Evolutionary conservation across 352 stramenopile genomes (phyloP).

Genomic region (Phytophthora palmivora): DNA sequence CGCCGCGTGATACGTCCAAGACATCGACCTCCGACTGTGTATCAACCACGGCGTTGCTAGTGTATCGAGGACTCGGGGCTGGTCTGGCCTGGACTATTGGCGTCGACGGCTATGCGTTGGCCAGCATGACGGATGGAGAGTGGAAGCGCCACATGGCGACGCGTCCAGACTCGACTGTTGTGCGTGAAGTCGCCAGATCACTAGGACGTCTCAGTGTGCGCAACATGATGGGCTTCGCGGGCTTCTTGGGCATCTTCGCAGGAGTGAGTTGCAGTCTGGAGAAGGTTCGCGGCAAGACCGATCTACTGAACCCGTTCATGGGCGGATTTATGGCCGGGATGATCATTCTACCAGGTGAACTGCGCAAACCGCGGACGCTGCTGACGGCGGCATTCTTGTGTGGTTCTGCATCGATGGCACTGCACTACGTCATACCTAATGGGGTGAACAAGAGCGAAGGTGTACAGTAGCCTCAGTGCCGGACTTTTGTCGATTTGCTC

Average conservation of each 20-base stretch:
- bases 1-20: constrained; percentile 33
- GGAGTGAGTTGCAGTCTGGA: constrained; percentile 77
- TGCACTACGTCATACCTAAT: constrained; percentile 65
- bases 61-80: constrained; percentile 67
- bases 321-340: constrained; percentile 71
- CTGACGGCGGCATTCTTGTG: constrained; percentile 56
- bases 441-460: constrained; percentile 33
- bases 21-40: constrained; percentile 62
- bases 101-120: constrained; percentile 70
- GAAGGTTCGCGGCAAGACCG: constrained; percentile 56
- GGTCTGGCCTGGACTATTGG: constrained; percentile 80
- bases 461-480: background rate
- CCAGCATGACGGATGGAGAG: constrained; percentile 42
- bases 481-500: too few relatives aligned
- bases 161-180: constrained; percentile 29
- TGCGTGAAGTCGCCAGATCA: constrained; percentile 39
- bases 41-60: constrained; percentile 66
- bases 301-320: constrained; percentile 74
- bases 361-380: constrained; percentile 52
- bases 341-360: constrained; percentile 51
- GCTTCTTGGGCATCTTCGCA: constrained; percentile 79
- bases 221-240: constrained; percentile 76
- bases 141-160: constrained; percentile 48
- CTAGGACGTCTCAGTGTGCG: constrained; percentile 43
- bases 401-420: constrained; percentile 58